Conservation (phyloP, 495 filamentous ascomycete species). For the Tuber umbilicatum region DNA sequence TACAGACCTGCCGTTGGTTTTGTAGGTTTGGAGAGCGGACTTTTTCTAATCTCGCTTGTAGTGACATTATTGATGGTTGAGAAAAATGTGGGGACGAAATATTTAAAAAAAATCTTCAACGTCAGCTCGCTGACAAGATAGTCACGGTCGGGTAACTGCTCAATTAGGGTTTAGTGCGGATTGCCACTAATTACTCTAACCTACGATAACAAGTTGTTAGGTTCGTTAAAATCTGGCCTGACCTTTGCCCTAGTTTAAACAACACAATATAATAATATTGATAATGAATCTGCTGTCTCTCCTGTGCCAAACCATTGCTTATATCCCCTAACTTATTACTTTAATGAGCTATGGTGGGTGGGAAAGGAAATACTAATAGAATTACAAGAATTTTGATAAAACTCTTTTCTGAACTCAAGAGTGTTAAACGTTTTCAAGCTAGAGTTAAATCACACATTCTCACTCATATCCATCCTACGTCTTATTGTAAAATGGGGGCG, state of each 20-base stretch:
- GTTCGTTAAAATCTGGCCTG: no score
- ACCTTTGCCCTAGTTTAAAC: no score
- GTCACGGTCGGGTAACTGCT: conserved; percentile 20
- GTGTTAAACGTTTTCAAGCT: no score
- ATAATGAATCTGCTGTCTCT: no score
- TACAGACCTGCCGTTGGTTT: conserved; percentile 79
- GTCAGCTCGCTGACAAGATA: background rate
- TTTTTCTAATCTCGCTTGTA: conserved; percentile 87
- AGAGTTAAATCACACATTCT: background rate
- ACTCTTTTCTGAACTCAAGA: background rate
- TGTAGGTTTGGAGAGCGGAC: conserved; percentile 94
- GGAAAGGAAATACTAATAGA: background rate
- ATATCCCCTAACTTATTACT: background rate
- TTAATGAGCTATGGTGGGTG: background rate
- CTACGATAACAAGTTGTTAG: no score
- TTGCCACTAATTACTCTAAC: no score
- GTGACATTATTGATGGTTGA: conserved; percentile 43
- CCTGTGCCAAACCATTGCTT: no score
- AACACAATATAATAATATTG: no score
- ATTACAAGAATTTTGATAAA: background rate
- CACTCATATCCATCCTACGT: background rate
- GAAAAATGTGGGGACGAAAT: background rate
- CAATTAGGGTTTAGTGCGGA: background rate
- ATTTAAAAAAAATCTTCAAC: conserved; percentile 18
- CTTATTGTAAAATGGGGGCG: no score